These are phyloP conservation scores for Exophiala calicioides DNA, from an alignment of 2,329 filamentous ascomycete species.

Conservation along the genomic window DNA sequence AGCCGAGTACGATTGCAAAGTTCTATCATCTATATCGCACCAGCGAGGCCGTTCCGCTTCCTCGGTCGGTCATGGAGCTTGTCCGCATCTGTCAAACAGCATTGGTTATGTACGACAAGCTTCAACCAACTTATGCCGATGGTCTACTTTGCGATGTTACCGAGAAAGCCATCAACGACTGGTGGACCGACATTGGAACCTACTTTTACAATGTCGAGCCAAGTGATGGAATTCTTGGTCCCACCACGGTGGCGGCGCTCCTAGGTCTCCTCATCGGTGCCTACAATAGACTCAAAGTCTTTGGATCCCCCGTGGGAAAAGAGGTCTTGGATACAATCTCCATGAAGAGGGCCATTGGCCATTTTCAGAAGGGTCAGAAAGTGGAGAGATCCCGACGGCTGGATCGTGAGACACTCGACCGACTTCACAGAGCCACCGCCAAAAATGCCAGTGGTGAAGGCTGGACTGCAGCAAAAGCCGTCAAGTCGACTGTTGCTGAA, in stretches of 20 bases:
- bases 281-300: conserved; percentile 82
- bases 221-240: conserved; percentile 86
- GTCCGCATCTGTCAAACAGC: conserved; percentile 91
- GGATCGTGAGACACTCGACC: conserved; percentile 79
- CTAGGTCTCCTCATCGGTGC: conserved; percentile 87
- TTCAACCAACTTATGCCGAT: conserved; percentile 87
- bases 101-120: conserved; percentile 80
- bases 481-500: conserved; percentile 93
- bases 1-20: conserved; percentile 80
- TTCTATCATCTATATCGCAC: conserved; percentile 89
- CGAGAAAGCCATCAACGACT: conserved; percentile 84
- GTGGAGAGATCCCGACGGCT: conserved; percentile 74
- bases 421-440: conserved; percentile 77
- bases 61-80: conserved; percentile 78
- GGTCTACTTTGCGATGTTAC: conserved; percentile 91
- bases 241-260: conserved; percentile 84
- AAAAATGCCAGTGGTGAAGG: conserved; percentile 87
- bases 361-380: conserved; percentile 89
- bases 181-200: conserved; percentile 92
- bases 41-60: conserved; percentile 76
- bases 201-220: conserved; percentile 93
- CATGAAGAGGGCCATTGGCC: conserved; percentile 79
- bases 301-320: conserved; percentile 80
- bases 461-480: conserved; percentile 88
- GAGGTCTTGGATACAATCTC: conserved; percentile 84